Evolutionary conservation across 1,139 yeast genomes (phyloP).

Genomic region (Hyphopichia buzzinii): DNA sequence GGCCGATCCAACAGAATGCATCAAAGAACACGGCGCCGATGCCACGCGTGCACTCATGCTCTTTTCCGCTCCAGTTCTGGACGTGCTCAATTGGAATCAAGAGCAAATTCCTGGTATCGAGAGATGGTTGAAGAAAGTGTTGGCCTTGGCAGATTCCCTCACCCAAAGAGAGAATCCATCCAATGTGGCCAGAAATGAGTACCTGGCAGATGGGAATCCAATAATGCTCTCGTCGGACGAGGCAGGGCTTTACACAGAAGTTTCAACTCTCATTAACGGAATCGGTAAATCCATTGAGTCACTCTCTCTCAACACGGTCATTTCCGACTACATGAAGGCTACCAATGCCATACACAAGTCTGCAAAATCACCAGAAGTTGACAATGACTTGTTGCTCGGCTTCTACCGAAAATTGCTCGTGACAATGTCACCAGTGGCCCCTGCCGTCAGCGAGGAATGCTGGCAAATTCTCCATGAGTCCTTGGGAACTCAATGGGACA

Average conservation of each 20-base stretch:
- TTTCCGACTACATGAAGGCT: constrained; percentile 87
- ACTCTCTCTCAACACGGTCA: constrained; percentile 74
- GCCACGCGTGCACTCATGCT: constrained; percentile 90
- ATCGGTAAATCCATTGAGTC: constrained; percentile 62
- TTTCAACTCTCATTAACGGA: constrained; percentile 47
- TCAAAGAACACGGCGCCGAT: constrained; percentile 84
- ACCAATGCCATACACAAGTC: constrained; percentile 55
- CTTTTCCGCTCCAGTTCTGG: constrained; percentile 90
- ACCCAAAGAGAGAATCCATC: background rate
- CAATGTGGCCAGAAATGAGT: constrained; percentile 23
- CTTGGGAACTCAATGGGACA: constrained; percentile 36
- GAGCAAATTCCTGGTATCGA: constrained; percentile 80
- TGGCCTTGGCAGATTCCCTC: constrained; percentile 35
- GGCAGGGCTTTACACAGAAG: constrained; percentile 53
- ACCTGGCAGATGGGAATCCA: constrained; percentile 6
- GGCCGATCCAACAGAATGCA: constrained; percentile 81
- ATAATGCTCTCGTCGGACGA: constrained; percentile 44
- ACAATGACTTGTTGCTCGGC: constrained; percentile 31
- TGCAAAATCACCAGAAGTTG: constrained; percentile 22
- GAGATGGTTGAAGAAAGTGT: constrained; percentile 75
- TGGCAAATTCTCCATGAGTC: constrained; percentile 54
- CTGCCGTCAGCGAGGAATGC: constrained; percentile 79
- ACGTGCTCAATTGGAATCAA: constrained; percentile 87
- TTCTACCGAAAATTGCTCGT: constrained; percentile 54
- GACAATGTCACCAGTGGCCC: constrained; percentile 72